These are phyloP conservation scores for Akanthomyces dipterigenus DNA, from an alignment of 2,329 filamentous ascomycete genomes.

Conservation along the genomic window DNA sequence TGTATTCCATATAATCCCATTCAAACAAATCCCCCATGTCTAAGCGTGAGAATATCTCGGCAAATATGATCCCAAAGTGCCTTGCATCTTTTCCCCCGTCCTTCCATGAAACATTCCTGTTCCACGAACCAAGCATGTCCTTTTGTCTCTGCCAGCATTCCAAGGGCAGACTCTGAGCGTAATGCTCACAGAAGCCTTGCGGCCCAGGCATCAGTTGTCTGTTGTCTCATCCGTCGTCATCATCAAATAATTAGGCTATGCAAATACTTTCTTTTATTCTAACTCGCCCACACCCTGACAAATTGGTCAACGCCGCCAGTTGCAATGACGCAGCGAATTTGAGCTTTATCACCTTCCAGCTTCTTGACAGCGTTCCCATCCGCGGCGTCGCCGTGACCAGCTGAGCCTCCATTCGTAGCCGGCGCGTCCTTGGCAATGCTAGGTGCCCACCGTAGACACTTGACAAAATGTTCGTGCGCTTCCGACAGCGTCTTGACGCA, in stretches of 20 bases:
- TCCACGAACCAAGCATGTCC: not conserved
- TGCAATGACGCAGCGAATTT: slow-evolving; percentile 75
- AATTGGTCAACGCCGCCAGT: slow-evolving; percentile 78
- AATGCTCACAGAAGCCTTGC: not conserved
- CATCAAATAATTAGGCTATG: slow-evolving; percentile 6
- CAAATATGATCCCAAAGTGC: slow-evolving; percentile 11
- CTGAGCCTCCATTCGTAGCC: slow-evolving; percentile 18
- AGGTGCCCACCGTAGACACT: slow-evolving; percentile 82
- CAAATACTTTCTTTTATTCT: slow-evolving; percentile 5
- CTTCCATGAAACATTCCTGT: not conserved
- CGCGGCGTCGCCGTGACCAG: slow-evolving; percentile 22
- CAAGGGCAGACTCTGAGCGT: not conserved
- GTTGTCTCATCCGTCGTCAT: not conserved
- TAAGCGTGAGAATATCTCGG: slow-evolving; percentile 11
- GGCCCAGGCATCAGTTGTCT: not conserved
- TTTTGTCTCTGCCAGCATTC: not conserved
- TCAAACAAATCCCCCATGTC: slow-evolving; percentile 8
- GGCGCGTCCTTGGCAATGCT: slow-evolving; percentile 57
- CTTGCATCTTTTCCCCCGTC: not conserved
- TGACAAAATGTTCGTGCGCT: slow-evolving; percentile 78
- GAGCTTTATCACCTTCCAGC: slow-evolving; percentile 44
- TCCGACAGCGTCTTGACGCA: slow-evolving; percentile 77
- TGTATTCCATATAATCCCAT: not conserved
- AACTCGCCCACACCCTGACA: slow-evolving; percentile 68
- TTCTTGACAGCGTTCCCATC: slow-evolving; percentile 39